These are phyloP conservation scores for Huntiella savannae DNA, from an alignment of 2,329 filamentous ascomycete genomes.

Conservation along the genomic window DNA sequence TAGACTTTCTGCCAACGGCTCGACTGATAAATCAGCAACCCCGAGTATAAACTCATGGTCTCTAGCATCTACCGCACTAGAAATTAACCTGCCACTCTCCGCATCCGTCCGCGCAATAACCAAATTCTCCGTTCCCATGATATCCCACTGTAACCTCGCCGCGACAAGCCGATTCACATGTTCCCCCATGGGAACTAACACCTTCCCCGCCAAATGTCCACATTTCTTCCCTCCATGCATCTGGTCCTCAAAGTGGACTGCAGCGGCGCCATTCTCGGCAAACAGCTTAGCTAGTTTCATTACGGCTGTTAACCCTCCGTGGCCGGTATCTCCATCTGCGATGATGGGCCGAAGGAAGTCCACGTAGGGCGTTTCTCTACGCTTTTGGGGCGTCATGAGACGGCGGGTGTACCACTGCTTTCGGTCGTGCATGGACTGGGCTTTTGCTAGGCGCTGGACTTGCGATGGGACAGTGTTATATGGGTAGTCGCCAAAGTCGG, in stretches of 20 bases:
- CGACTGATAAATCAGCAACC: conserved; percentile 51
- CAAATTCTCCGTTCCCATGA: conserved; percentile 91
- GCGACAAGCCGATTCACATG: conserved; percentile 92
- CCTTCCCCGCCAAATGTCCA: conserved; percentile 88
- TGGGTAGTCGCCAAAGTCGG: conserved; percentile 95
- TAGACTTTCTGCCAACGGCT: conserved; percentile 71
- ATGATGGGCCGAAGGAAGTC: conserved; percentile 93
- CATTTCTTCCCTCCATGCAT: conserved; percentile 97
- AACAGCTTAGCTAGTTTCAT: conserved; percentile 95
- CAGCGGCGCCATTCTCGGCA: conserved; percentile 88
- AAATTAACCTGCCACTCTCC: conserved; percentile 78
- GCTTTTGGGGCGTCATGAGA: conserved; percentile 55
- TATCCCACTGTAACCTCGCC: conserved; percentile 89
- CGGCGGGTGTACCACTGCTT: conserved; percentile 80
- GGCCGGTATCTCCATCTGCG: conserved; percentile 89
- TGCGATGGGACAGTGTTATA: conserved; percentile 99
- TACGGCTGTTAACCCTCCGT: conserved; percentile 81
- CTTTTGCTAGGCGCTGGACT: conserved; percentile 88
- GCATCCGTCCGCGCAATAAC: conserved; percentile 91
- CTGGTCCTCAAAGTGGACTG: conserved; percentile 95
- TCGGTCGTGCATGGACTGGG: conserved; percentile 89
- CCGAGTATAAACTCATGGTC: conserved; percentile 96
- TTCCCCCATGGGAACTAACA: conserved; percentile 79
- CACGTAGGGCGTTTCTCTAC: conserved; percentile 58
- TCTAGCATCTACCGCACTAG: conserved; percentile 76